These are phyloP conservation scores for Rhodotorula mucilaginosa DNA, from an alignment of 1,284 basidiomycete species.

Conservation along the genomic window DNA sequence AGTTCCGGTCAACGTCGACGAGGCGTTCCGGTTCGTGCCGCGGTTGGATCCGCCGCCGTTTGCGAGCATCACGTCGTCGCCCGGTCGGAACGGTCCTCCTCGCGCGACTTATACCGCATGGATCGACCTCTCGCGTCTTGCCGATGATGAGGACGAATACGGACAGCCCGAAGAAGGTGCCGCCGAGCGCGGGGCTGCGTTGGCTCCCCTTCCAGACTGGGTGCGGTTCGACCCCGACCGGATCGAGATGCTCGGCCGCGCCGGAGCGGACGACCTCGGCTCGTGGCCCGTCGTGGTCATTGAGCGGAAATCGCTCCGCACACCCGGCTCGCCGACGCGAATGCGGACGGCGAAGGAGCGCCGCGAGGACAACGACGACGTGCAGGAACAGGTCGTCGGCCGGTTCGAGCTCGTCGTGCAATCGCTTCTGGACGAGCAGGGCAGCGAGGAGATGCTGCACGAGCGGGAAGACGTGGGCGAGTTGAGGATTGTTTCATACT, in stretches of 20 bases:
- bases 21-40: conserved; percentile 35
- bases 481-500: conserved; percentile 30
- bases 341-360: background rate
- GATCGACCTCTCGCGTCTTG: conserved; percentile 18
- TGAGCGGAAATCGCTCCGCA: conserved; percentile 30
- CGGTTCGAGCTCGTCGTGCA: conserved; percentile 28
- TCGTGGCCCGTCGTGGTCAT: conserved; percentile 22
- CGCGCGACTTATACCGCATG: conserved; percentile 31
- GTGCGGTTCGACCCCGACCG: conserved; percentile 28
- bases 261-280: conserved; percentile 21
- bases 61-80: conserved; percentile 30
- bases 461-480: conserved; percentile 27
- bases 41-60: conserved; percentile 29
- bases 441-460: background rate
- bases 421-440: background rate
- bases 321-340: conserved; percentile 24
- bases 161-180: background rate
- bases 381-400: conserved; percentile 22
- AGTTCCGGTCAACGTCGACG: conserved; percentile 16
- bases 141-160: background rate
- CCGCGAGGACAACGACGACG: conserved; percentile 7
- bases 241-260: conserved; percentile 30
- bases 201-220: conserved; percentile 20
- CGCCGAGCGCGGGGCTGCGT: background rate
- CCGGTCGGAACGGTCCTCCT: conserved; percentile 25